These are phyloP conservation scores for Priceomyces haplophilus DNA, from an alignment of 805 yeast species.

Conservation along the genomic window DNA sequence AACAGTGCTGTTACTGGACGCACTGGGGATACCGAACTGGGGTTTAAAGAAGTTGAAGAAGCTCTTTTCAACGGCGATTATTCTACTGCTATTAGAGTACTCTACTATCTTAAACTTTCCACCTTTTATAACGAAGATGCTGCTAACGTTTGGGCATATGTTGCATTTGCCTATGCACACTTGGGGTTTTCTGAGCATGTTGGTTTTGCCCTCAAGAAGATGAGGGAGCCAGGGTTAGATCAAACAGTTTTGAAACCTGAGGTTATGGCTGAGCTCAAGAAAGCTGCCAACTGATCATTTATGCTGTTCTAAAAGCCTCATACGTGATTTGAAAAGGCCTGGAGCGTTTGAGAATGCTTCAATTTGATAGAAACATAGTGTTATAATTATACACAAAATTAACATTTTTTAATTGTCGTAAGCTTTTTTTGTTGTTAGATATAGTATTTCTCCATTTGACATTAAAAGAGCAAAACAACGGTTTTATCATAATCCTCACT, in stretches of 20 bases:
- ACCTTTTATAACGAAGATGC: conserved; percentile 11
- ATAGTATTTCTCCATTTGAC: no score
- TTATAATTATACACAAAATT: no score
- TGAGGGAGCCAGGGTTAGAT: conserved; percentile 10
- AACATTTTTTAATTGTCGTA: no score
- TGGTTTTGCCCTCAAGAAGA: conserved; percentile 10
- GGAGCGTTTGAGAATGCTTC: no score
- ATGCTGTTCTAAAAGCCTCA: background rate
- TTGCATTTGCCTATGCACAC: conserved; percentile 12
- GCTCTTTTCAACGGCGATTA: conserved; percentile 7
- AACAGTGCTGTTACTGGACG: conserved; percentile 7
- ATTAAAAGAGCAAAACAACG: no score
- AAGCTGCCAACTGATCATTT: conserved; percentile 4
- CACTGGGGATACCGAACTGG: conserved; percentile 6
- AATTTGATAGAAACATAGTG: no score
- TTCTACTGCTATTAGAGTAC: conserved; percentile 9
- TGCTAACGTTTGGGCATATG: conserved; percentile 11
- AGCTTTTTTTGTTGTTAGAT: no score
- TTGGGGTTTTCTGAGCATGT: conserved; percentile 11
- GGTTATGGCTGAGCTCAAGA: conserved; percentile 10
- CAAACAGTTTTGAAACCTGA: conserved; percentile 10
- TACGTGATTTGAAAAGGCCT: background rate
- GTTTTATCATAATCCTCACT: no score
- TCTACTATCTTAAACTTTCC: conserved; percentile 10
- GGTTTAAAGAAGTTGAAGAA: conserved; percentile 8